These are phyloP conservation scores for Clarkia xantiana DNA, from an alignment of 345 rosid species.

Conservation along the genomic window DNA sequence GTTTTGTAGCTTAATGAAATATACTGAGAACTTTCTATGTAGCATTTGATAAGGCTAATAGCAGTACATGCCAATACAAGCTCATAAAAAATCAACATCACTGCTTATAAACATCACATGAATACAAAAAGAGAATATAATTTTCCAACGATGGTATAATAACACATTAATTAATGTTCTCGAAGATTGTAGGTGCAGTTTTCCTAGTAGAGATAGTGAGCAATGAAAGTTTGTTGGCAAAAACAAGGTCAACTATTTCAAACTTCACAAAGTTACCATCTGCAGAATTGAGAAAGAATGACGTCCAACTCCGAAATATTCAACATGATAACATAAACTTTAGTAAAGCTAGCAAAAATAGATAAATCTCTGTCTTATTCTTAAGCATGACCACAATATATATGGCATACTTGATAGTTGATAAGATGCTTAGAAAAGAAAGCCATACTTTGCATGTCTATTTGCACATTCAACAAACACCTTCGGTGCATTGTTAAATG, in stretches of 20 bases:
- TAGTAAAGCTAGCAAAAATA: constrained; percentile 48
- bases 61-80: constrained; percentile 40
- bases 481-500: too few species aligned
- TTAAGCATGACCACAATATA: constrained; percentile 71
- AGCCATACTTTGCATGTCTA: too few species aligned
- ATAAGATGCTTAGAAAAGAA: too few species aligned
- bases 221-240: constrained; percentile 79
- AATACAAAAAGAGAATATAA: neutral
- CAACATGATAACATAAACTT: neutral
- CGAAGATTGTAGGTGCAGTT: constrained; percentile 62
- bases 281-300: constrained; percentile 19
- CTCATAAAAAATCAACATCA: neutral
- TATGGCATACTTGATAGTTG: too few species aligned
- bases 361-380: constrained; percentile 69
- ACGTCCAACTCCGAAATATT: neutral
- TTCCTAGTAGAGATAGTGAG: constrained; percentile 72
- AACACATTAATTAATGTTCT: constrained; percentile 25
- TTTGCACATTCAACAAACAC: too few species aligned
- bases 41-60: constrained; percentile 53
- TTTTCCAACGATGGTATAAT: too few species aligned
- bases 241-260: constrained; percentile 47
- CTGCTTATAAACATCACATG: too few species aligned
- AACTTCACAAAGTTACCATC: constrained; percentile 78
- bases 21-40: constrained; percentile 46
- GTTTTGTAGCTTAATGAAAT: constrained; percentile 72